Evolutionary conservation across 306 rosid species (phyloP).

Genomic region (Lupinus albus): DNA sequence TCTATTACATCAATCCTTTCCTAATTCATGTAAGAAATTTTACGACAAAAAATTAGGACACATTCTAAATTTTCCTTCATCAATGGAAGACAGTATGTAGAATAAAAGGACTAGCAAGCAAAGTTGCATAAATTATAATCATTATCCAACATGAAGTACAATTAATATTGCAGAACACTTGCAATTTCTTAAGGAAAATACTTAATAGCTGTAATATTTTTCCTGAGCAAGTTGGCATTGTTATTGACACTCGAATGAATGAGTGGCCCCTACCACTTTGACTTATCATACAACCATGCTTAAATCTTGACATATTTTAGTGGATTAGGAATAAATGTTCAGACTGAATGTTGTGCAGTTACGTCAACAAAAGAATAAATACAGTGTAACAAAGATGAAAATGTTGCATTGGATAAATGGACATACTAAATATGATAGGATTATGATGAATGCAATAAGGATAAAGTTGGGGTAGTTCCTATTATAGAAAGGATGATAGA

Average conservation of each 20-base stretch:
- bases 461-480: no score
- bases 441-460: no score
- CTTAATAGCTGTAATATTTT: neutral
- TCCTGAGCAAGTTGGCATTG: slow-evolving; percentile 1
- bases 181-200: slow-evolving; percentile 24
- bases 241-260: slow-evolving; percentile 22
- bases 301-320: neutral
- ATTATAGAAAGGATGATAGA: no score
- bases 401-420: no score
- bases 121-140: no score
- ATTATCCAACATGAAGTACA: no score
- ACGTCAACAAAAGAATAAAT: no score
- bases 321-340: no score
- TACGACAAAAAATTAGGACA: neutral
- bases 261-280: slow-evolving; percentile 8
- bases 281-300: slow-evolving; percentile 17
- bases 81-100: slow-evolving; percentile 5
- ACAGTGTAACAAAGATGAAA: no score
- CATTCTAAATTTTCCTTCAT: slow-evolving; percentile 23
- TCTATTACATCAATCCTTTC: slow-evolving; percentile 76
- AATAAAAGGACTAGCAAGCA: neutral
- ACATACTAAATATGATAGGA: no score
- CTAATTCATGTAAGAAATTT: slow-evolving; percentile 47
- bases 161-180: no score
- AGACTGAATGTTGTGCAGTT: no score